Percentiles rank a stretch among this genome's conserved stretches.
These are phyloP conservation scores for Glonium stellatum DNA, from an alignment of 495 filamentous ascomycete genomes.

Conservation along the genomic window DNA sequence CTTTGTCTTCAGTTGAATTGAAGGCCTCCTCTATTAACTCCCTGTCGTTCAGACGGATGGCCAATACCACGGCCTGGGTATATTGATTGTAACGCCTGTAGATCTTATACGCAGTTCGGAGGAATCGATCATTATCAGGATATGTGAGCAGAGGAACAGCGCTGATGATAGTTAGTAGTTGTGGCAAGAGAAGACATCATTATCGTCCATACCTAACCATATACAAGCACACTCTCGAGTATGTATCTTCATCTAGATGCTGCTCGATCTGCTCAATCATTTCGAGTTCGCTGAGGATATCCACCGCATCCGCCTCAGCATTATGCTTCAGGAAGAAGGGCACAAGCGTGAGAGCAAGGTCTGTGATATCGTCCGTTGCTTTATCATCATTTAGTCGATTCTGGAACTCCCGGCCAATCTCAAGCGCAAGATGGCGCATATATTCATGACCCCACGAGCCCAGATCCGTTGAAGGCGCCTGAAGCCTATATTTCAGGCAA, in stretches of 20 bases:
- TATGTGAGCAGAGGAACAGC: slow-evolving; percentile 98
- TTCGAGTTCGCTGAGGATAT: slow-evolving; percentile 92
- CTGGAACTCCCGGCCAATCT: slow-evolving; percentile 89
- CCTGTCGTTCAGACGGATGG: slow-evolving; percentile 84
- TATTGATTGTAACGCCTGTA: slow-evolving; percentile 88
- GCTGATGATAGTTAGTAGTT: slow-evolving; percentile 33
- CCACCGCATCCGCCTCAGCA: slow-evolving; percentile 95
- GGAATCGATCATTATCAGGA: slow-evolving; percentile 92
- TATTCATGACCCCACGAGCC: slow-evolving; percentile 99
- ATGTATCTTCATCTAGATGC: slow-evolving; percentile 91
- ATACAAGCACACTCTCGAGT: slow-evolving; percentile 86
- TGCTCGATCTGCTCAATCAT: slow-evolving; percentile 88
- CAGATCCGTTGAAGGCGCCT: slow-evolving; percentile 84
- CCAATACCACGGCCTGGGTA: slow-evolving; percentile 86
- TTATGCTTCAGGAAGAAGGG: slow-evolving; percentile 96
- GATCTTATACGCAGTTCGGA: slow-evolving; percentile 81
- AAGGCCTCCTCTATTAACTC: slow-evolving; percentile 75
- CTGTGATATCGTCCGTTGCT: slow-evolving; percentile 62
- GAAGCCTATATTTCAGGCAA: slow-evolving; percentile 87
- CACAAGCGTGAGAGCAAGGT: slow-evolving; percentile 76
- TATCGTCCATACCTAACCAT: slow-evolving; percentile 62
- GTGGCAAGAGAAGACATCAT: neutral
- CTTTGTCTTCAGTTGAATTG: slow-evolving; percentile 66
- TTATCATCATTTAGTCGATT: slow-evolving; percentile 66
- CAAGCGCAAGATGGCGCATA: slow-evolving; percentile 86